These are phyloP conservation scores for Mortierella sp. DNA, from an alignment of 371 early-diverging fungal genomes.

Conservation along the genomic window DNA sequence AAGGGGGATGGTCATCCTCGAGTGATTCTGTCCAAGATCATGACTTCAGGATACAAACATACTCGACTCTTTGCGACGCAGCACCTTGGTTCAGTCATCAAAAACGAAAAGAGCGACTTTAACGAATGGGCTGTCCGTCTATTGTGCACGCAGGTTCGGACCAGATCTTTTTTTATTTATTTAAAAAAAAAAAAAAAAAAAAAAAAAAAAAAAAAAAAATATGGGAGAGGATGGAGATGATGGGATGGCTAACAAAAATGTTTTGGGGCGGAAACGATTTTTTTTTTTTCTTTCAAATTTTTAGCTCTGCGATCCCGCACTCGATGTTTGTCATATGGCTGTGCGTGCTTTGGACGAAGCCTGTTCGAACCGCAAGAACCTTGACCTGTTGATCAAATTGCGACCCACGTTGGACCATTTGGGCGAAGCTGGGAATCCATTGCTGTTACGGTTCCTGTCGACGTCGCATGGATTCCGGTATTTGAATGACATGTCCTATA, in stretches of 20 bases:
- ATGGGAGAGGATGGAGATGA: too few species aligned
- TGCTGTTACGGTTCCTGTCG: constrained; percentile 78
- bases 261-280: neutral
- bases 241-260: too few species aligned
- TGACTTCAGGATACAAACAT: constrained; percentile 85
- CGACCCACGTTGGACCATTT: constrained; percentile 81
- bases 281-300: neutral
- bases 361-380: constrained; percentile 71
- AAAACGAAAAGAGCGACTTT: constrained; percentile 67
- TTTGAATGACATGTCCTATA: constrained; percentile 75
- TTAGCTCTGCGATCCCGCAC: constrained; percentile 83
- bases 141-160: constrained; percentile 72
- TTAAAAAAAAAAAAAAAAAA: too few species aligned
- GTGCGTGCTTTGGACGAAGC: constrained; percentile 78
- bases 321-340: constrained; percentile 81
- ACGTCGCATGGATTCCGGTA: constrained; percentile 79
- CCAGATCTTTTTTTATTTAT: too few species aligned
- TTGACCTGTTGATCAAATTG: constrained; percentile 74
- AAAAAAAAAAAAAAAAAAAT: too few species aligned
- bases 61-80: constrained; percentile 84
- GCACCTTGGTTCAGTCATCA: constrained; percentile 73
- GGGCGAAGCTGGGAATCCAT: constrained; percentile 75
- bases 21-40: constrained; percentile 81
- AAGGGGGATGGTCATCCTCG: constrained; percentile 84
- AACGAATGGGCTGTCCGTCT: constrained; percentile 83